Evolutionary conservation across 2,329 filamentous ascomycete genomes (phyloP).

Genomic region (Diaporthe citrichinensis): DNA sequence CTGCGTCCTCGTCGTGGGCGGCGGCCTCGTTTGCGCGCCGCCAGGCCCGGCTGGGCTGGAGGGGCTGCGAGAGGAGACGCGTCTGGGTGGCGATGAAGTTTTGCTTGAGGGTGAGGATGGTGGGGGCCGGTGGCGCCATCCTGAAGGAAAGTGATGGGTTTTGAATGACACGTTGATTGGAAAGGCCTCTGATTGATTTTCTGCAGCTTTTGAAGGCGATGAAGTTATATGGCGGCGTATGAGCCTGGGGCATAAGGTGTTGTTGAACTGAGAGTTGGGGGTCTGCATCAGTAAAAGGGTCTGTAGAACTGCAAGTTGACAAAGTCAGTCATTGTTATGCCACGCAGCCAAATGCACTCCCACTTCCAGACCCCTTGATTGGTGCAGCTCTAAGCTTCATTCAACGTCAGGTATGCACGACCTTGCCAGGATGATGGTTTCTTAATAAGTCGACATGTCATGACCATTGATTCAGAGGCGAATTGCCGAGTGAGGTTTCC

Average conservation of each 20-base stretch:
- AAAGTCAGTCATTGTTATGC: background rate
- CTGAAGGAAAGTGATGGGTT: background rate
- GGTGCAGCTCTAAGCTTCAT: background rate
- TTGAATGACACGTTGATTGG: background rate
- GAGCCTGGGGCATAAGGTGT: background rate
- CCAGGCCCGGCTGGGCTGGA: slow-evolving; percentile 69
- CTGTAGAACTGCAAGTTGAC: background rate
- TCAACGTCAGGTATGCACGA: background rate
- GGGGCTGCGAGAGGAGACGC: slow-evolving; percentile 71
- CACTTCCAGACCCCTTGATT: background rate
- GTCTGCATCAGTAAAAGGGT: background rate
- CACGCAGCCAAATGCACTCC: background rate
- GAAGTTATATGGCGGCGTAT: background rate
- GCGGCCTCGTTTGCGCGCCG: slow-evolving; percentile 61
- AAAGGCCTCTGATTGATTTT: fast-evolving
- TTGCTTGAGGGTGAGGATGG: slow-evolving; percentile 74
- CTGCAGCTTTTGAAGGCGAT: background rate
- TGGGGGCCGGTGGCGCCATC: slow-evolving; percentile 59
- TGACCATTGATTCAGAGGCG: background rate
- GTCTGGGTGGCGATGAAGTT: slow-evolving; percentile 75
- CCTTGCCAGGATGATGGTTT: background rate
- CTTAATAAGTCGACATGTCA: background rate
- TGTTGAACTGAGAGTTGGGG: background rate
- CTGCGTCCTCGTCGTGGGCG: slow-evolving; percentile 47
- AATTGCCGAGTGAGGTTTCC: background rate